phyloP scores from a whole-genome alignment of 768 basidiomycete genomes.

The Wakefieldia striispora region DNA sequence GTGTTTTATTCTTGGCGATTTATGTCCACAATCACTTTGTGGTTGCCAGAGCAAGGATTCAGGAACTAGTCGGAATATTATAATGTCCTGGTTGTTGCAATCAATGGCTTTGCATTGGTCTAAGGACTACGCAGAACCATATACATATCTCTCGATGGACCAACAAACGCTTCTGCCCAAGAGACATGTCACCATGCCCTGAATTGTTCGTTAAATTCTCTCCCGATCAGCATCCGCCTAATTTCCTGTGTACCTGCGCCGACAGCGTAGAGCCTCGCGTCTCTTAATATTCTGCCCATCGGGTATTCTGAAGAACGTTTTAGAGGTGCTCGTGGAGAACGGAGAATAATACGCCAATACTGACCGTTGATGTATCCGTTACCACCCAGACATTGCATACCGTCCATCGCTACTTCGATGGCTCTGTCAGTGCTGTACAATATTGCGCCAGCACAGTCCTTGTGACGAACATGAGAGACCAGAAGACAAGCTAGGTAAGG shows the following conservation, averaged over 20 bases:
- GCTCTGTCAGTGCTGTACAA: constrained; percentile 91
- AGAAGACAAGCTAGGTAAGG: neutral
- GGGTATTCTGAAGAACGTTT: constrained; percentile 69
- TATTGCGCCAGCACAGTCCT: constrained; percentile 97
- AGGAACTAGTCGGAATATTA: too few species aligned
- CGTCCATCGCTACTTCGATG: constrained; percentile 87
- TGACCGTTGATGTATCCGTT: constrained; percentile 94
- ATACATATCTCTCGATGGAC: neutral
- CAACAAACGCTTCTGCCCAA: neutral
- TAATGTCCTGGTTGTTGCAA: too few species aligned
- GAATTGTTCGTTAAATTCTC: constrained; percentile 83
- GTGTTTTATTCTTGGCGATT: too few species aligned
- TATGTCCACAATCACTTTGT: too few species aligned
- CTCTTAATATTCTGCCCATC: constrained; percentile 81
- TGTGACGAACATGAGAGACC: constrained; percentile 11
- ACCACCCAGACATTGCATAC: constrained; percentile 91
- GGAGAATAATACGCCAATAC: constrained; percentile 10
- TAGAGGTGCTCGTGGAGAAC: neutral
- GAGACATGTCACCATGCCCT: constrained; percentile 17
- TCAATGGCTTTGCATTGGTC: too few species aligned
- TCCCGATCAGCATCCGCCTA: constrained; percentile 87
- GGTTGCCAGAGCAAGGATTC: too few species aligned
- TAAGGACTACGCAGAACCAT: too few species aligned
- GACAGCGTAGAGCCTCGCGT: constrained; percentile 86
- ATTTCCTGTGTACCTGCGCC: constrained; percentile 99